Evolutionary conservation across 1,139 yeast species (phyloP), one percentile per base, ranked within the genome.

Genomic region (Debaryomyces coudertii): DNA sequence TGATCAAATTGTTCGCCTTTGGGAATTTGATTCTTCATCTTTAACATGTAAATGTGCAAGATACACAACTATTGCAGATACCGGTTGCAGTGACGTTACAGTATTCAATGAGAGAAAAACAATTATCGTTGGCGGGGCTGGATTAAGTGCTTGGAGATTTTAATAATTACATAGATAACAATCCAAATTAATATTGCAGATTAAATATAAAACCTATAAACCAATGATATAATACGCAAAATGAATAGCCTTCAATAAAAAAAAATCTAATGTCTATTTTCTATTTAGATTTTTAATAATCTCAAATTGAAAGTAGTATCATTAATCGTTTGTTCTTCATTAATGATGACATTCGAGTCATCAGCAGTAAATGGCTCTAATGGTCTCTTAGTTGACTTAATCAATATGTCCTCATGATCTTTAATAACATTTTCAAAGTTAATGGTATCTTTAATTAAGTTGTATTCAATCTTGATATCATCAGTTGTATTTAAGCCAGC

Each of bases 401-500:
- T 69, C 56, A 95, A 75, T 66, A 90, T 72, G 7, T 82, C 89
- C 44, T 74, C 70, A 67, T 92, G 92, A 44, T 76, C 75, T 46
- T 71, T 65, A 50, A 95, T 75, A 48, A 90, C 82, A n/a, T 70
- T 67, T 45, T 76, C 83, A 48, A 95, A 82, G 43, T 80, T 80
- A 56, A 87, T 79, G 49, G 88, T 82, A 60, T 92, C 97, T 57
- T 82, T 80, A 50, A 76, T 63, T 54, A 92, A 66, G 52, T 81
- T 72, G 69, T 89, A 89, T 70, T 92, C 90, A 53, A 95, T 96
- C 55, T 81, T 73, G 44, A 95, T 95, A 58, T 95, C 99, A 63
- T 95, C 99, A 37, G 98, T 92, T 50, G 96, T 92, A 61, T 87
- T 89, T 62, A 95, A 78, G 35, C 97, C 97, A 53, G 90, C 92